Evolutionary conservation across 768 basidiomycete genomes (phyloP).

Genomic region (Leccinum subtestaceum): DNA sequence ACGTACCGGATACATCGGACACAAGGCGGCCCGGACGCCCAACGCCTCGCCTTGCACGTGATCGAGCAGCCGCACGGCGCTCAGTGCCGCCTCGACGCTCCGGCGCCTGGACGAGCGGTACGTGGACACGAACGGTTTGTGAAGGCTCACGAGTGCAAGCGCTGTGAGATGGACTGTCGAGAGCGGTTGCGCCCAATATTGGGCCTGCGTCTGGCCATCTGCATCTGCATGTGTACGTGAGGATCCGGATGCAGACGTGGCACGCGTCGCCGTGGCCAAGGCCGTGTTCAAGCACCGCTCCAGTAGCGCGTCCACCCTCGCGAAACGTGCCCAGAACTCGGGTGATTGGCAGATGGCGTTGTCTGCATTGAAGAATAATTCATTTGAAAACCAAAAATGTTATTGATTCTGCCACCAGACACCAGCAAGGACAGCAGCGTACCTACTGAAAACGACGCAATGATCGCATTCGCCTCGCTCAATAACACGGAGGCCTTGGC

Average conservation of each 20-base stretch:
- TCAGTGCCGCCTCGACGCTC: constrained; percentile 17
- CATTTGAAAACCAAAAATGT: not conserved
- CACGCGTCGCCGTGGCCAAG: constrained; percentile 1
- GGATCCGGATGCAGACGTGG: not conserved
- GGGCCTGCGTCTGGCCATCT: not conserved
- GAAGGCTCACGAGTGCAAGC: constrained; percentile 26
- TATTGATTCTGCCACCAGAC: not conserved
- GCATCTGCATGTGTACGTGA: not conserved
- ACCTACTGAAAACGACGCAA: constrained; percentile 31
- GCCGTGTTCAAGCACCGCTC: constrained; percentile 26
- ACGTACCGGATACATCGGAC: constrained; percentile 21
- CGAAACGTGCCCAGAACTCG: constrained; percentile 43
- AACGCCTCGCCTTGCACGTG: constrained; percentile 4
- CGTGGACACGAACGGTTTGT: constrained; percentile 18
- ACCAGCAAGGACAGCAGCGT: not conserved
- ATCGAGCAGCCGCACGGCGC: constrained; percentile 16
- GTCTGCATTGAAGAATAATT: constrained; percentile 29
- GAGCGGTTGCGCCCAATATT: constrained; percentile 3
- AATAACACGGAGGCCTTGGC: constrained; percentile 36
- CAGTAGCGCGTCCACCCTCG: constrained; percentile 45
- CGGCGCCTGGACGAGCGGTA: constrained; percentile 13
- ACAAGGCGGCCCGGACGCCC: constrained; percentile 1
- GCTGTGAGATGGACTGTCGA: constrained; percentile 21
- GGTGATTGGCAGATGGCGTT: constrained; percentile 41
- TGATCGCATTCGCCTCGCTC: constrained; percentile 31